Conservation (phyloP, 2,329 filamentous ascomycete species). For the Diaporthe ampelina region DNA sequence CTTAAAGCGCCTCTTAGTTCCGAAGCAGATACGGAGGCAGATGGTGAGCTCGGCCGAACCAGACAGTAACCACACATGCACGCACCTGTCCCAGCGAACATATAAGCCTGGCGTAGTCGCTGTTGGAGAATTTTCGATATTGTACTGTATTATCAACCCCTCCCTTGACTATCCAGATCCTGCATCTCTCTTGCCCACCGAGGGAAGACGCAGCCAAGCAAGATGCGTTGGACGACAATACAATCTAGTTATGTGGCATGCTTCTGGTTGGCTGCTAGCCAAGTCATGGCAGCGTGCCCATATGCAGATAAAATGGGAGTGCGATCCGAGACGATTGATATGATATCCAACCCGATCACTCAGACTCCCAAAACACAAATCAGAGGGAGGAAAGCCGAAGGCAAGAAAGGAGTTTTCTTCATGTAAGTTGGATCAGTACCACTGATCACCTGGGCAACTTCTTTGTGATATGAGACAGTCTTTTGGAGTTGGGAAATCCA, state of each 20-base stretch:
- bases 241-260: slow-evolving; percentile 27
- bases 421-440: slow-evolving; percentile 26
- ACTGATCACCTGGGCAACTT: background rate
- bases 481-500: background rate
- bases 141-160: background rate
- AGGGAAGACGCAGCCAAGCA: background rate
- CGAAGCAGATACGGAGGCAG: slow-evolving; percentile 8
- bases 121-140: background rate
- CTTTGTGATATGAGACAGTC: background rate
- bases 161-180: too few relatives aligned
- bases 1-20: background rate
- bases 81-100: background rate
- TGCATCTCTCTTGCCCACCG: background rate
- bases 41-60: slow-evolving; percentile 4
- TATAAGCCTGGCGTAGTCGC: background rate
- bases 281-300: slow-evolving; percentile 37
- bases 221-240: slow-evolving; percentile 15
- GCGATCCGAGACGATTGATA: slow-evolving; percentile 12
- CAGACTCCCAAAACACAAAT: background rate
- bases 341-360: background rate
- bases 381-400: slow-evolving; percentile 29
- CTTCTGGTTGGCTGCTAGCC: slow-evolving; percentile 19
- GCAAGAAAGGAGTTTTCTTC: slow-evolving; percentile 37
- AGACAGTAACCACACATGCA: background rate
- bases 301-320: slow-evolving; percentile 25